Evolutionary conservation across 2,329 filamentous ascomycete species (phyloP).

Genomic region (Diaporthe amygdali): DNA sequence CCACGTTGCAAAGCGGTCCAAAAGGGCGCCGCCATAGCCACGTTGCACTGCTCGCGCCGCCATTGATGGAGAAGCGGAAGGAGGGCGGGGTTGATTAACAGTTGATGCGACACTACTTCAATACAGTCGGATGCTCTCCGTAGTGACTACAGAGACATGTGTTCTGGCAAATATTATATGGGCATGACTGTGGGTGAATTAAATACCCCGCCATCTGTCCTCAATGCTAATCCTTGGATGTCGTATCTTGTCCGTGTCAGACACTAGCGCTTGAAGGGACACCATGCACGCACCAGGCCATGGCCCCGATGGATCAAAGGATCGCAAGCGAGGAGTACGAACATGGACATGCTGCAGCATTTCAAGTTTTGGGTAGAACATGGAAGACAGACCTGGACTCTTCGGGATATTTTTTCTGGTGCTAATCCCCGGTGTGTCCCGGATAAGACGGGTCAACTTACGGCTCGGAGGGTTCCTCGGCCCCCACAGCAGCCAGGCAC

Average conservation of each 20-base stretch:
- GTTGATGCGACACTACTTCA: neutral
- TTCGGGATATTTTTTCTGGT: no score
- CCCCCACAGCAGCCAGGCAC: no score
- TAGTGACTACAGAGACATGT: slow-evolving; percentile 31
- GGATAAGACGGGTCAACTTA: no score
- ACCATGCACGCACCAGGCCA: neutral
- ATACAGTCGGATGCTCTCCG: neutral
- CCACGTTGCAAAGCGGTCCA: slow-evolving; percentile 16
- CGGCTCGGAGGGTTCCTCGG: no score
- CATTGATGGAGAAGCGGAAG: neutral
- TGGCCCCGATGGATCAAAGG: neutral
- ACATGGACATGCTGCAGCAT: neutral
- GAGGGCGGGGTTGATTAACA: slow-evolving; percentile 29
- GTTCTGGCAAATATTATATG: neutral
- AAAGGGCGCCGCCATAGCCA: neutral
- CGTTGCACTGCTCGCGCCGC: neutral
- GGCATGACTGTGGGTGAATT: neutral
- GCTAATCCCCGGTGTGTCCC: no score
- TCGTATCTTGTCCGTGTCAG: neutral
- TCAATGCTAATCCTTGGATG: neutral
- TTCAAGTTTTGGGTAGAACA: neutral
- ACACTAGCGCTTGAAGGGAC: neutral
- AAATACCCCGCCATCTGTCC: no score
- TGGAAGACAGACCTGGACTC: no score
- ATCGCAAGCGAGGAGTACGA: neutral